phyloP scores from a whole-genome alignment of 345 rosid genomes.

The Euclidium syriacum region DNA sequence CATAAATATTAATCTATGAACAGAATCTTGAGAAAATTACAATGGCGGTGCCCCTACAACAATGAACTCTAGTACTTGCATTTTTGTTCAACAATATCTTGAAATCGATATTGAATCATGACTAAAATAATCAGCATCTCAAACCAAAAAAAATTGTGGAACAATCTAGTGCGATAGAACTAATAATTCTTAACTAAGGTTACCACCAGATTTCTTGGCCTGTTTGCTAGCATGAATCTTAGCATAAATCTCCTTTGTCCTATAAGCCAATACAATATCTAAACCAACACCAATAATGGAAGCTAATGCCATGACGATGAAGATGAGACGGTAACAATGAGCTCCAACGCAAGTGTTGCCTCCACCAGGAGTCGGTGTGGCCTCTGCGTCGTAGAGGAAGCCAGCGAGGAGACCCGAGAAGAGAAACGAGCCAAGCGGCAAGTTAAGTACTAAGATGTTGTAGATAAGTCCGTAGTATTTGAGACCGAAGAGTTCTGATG shows the following conservation, averaged over 20 bases:
- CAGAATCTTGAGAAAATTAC: neutral
- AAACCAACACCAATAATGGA: constrained; percentile 65
- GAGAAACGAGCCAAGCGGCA: constrained; percentile 89
- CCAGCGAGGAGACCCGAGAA: constrained; percentile 93
- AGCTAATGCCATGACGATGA: constrained; percentile 61
- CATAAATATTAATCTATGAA: neutral
- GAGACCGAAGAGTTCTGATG: constrained; percentile 94
- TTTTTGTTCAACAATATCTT: constrained; percentile 6
- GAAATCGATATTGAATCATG: constrained; percentile 9
- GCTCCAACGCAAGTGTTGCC: constrained; percentile 88
- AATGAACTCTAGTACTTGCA: constrained; percentile 2
- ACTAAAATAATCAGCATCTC: neutral
- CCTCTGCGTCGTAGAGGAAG: constrained; percentile 71
- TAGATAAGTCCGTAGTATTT: constrained; percentile 82
- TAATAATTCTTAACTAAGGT: constrained; percentile 18
- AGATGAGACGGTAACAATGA: constrained; percentile 78
- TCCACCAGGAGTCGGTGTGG: constrained; percentile 66
- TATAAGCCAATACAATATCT: constrained; percentile 52
- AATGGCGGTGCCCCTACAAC: neutral
- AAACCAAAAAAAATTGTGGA: neutral
- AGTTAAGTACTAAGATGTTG: constrained; percentile 82
- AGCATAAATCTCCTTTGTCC: constrained; percentile 57
- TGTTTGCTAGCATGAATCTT: constrained; percentile 52
- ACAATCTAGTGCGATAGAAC: neutral
- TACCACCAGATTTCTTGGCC: constrained; percentile 30